Conservation (phyloP, 176 grass and related monocot species). For the Oryza glumipatula region DNA sequence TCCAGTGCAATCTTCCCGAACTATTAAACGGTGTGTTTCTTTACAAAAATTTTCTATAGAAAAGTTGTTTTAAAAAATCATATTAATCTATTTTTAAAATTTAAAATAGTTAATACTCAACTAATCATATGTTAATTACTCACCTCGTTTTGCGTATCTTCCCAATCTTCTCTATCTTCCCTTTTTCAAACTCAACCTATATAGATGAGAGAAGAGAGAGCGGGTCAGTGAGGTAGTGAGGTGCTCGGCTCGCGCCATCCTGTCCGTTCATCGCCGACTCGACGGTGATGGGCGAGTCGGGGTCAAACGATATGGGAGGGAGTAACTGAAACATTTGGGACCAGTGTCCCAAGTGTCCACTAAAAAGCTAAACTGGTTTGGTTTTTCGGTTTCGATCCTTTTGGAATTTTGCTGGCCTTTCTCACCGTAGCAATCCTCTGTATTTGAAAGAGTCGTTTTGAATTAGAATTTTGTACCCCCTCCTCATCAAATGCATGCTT, state of each 20-base stretch:
- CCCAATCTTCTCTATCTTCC: too few relatives aligned
- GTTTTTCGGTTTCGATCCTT: neutral
- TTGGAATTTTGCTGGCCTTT: neutral
- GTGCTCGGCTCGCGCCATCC: conserved; percentile 19
- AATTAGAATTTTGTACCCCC: too few relatives aligned
- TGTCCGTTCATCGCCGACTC: neutral
- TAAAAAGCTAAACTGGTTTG: neutral
- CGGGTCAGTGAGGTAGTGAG: neutral
- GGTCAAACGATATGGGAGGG: neutral
- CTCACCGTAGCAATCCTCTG: neutral
- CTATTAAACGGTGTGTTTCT: too few relatives aligned
- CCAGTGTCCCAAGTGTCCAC: too few relatives aligned
- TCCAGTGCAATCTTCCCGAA: too few relatives aligned
- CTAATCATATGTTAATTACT: too few relatives aligned
- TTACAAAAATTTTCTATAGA: too few relatives aligned
- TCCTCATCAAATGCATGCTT: neutral
- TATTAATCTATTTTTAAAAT: too few relatives aligned
- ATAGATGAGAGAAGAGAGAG: conserved; percentile 32
- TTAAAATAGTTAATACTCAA: too few relatives aligned
- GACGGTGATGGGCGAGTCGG: neutral
- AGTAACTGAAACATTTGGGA: neutral
- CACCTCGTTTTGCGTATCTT: too few relatives aligned
- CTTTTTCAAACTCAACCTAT: too few relatives aligned
- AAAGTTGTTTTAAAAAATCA: too few relatives aligned
- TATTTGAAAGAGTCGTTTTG: neutral